A percentile compares a stretch with the other conserved stretches of the same genome.
phyloP scores from a whole-genome alignment of 2,329 filamentous ascomycete genomes.

The Epichloe sylvatica region DNA sequence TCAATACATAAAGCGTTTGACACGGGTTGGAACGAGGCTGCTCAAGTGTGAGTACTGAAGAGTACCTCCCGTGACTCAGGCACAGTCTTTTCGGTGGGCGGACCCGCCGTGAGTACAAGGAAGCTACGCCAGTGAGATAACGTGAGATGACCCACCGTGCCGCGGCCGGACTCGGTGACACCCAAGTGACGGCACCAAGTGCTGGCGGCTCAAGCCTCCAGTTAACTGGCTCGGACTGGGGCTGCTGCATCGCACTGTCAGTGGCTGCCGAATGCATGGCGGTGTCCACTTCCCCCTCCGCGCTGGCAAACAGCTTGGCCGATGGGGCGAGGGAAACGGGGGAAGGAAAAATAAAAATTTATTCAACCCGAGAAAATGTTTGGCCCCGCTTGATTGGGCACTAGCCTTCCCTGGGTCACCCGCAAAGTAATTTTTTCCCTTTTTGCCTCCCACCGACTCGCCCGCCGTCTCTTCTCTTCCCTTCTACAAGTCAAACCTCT shows the following conservation, averaged over 20 bases:
- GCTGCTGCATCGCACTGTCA: conserved; percentile 1
- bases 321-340: neutral
- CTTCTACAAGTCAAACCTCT: conserved; percentile 21
- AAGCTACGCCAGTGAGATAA: neutral
- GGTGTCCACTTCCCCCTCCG: neutral
- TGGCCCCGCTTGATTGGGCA: conserved; percentile 7
- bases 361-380: neutral
- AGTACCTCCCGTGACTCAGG: neutral
- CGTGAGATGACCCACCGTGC: no score
- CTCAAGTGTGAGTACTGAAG: neutral
- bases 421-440: conserved; percentile 22
- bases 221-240: neutral
- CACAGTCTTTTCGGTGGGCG: neutral
- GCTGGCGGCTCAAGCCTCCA: neutral
- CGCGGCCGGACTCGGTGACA: neutral
- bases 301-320: neutral
- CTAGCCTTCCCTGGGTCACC: conserved; percentile 20
- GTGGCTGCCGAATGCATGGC: neutral
- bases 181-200: no score
- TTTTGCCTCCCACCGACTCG: conserved; percentile 16
- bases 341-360: conserved; percentile 3
- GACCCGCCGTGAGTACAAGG: neutral
- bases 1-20: no score
- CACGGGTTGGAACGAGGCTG: no score
- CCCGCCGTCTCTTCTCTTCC: conserved; percentile 14